These are phyloP conservation scores for Wickerhamiella spandovensis DNA, from an alignment of 805 yeast species.

Conservation along the genomic window DNA sequence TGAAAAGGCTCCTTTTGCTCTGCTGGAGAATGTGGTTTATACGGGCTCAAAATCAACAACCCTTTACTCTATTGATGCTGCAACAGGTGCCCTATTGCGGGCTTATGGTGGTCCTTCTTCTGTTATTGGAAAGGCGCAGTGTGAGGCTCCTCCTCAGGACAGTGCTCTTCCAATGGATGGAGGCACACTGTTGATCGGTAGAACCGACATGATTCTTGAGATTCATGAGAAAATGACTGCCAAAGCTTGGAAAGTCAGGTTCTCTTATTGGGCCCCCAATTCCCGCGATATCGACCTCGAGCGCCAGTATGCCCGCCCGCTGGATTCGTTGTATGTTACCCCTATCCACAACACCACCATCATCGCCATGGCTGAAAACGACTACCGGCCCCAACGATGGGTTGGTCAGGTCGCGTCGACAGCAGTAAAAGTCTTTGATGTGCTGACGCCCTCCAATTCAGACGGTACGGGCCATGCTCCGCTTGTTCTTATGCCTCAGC, in stretches of 20 bases:
- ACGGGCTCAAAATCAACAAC: conserved; percentile 75
- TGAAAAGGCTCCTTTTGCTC: conserved; percentile 71
- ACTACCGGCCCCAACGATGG: conserved; percentile 62
- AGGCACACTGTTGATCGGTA: conserved; percentile 20
- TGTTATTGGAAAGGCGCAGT: background rate
- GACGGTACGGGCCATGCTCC: conserved; percentile 7
- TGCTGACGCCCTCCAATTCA: conserved; percentile 26
- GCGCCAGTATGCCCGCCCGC: conserved; percentile 32
- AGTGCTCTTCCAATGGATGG: background rate
- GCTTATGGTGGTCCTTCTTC: conserved; percentile 41
- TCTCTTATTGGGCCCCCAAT: conserved; percentile 86
- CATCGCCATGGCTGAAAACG: conserved; percentile 49
- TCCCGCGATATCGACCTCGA: conserved; percentile 51
- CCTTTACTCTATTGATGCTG: conserved; percentile 57
- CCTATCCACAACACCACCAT: conserved; percentile 74
- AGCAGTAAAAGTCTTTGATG: conserved; percentile 69
- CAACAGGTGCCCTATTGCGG: conserved; percentile 58
- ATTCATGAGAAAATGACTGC: conserved; percentile 58
- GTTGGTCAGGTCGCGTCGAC: conserved; percentile 56
- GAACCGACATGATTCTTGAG: conserved; percentile 27
- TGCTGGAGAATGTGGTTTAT: conserved; percentile 64
- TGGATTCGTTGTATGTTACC: conserved; percentile 65
- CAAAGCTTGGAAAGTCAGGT: conserved; percentile 72
- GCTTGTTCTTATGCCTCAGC: conserved; percentile 27
- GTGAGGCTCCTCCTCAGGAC: background rate